These are phyloP conservation scores for Austroboletus olivaceoglutinosus DNA, from an alignment of 1,284 basidiomycete genomes.

Conservation along the genomic window DNA sequence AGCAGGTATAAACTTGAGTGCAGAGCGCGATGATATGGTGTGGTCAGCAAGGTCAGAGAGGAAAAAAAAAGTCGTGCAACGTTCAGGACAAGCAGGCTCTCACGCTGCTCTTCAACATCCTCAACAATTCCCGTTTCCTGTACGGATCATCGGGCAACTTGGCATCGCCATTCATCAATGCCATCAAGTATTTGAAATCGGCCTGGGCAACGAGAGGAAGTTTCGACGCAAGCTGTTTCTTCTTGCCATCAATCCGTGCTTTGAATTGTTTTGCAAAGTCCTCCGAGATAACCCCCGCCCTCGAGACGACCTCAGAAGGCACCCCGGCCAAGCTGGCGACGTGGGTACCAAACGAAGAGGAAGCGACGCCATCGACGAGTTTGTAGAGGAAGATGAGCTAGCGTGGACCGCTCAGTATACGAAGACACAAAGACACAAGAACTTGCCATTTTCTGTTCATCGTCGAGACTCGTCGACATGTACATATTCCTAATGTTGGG, in stretches of 20 bases:
- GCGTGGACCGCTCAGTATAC: not conserved
- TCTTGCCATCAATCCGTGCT: conserved; percentile 66
- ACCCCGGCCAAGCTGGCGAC: conserved; percentile 88
- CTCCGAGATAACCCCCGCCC: conserved; percentile 83
- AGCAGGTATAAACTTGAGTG: conserved; percentile 14
- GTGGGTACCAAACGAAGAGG: conserved; percentile 91
- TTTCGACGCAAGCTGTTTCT: conserved; percentile 50
- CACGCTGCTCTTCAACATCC: conserved; percentile 46
- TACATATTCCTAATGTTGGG: conserved; percentile 92
- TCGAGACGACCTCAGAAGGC: conserved; percentile 74
- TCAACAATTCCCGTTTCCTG: conserved; percentile 52
- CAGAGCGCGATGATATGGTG: conserved; percentile 5
- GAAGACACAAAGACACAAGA: not conserved
- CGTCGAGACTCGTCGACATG: conserved; percentile 91
- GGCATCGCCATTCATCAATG: conserved; percentile 51
- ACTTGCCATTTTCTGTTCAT: conserved; percentile 78
- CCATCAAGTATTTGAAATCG: conserved; percentile 78
- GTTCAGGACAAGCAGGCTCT: conserved; percentile 24
- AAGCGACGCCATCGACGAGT: conserved; percentile 83
- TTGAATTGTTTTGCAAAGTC: conserved; percentile 88
- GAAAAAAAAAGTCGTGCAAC: not conserved
- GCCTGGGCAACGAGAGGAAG: conserved; percentile 80
- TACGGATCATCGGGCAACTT: conserved; percentile 52
- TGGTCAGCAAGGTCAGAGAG: conserved; percentile 6
- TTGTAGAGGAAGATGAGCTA: conserved; percentile 93